Evolutionary conservation across 352 stramenopile genomes (phyloP).

Genomic region (Globisporangium rhizosaccharum): DNA sequence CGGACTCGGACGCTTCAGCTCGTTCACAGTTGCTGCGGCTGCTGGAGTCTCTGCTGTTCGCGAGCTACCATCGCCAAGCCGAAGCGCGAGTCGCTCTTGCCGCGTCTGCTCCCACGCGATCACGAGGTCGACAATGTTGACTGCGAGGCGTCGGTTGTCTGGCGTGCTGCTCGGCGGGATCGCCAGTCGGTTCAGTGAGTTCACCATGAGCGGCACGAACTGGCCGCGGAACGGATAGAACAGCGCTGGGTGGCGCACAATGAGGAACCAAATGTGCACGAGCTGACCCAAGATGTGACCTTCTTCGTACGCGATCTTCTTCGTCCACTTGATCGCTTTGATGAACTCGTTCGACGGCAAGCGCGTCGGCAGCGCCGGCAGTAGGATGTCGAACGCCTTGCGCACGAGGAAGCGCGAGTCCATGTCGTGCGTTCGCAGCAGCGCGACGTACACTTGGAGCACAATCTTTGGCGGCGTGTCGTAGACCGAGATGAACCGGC

Average conservation of each 20-base stretch:
- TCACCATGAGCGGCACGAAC: constrained; percentile 96
- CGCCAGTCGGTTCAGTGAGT: constrained; percentile 94
- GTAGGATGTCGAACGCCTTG: constrained; percentile 93
- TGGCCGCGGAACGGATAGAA: constrained; percentile 91
- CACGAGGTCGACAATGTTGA: constrained; percentile 95
- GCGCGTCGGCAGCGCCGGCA: constrained; percentile 88
- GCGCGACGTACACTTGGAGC: constrained; percentile 94
- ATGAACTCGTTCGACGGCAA: constrained; percentile 92
- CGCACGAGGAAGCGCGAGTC: constrained; percentile 93
- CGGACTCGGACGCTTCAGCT: constrained; percentile 14
- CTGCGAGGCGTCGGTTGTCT: constrained; percentile 91
- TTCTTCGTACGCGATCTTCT: constrained; percentile 98
- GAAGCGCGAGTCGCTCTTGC: constrained; percentile 49
- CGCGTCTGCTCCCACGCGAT: constrained; percentile 93
- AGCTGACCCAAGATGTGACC: constrained; percentile 93
- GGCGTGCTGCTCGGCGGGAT: constrained; percentile 90
- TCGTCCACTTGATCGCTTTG: constrained; percentile 96
- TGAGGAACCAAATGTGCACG: constrained; percentile 97
- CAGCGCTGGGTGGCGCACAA: constrained; percentile 91
- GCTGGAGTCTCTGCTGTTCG: neutral
- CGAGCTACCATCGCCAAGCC: neutral
- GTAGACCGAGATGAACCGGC: constrained; percentile 95
- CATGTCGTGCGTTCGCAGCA: constrained; percentile 93
- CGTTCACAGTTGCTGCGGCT: constrained; percentile 1
- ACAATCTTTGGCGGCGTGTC: constrained; percentile 96